Percentiles rank a stretch among this genome's conserved stretches.
These are phyloP conservation scores for Trichoderma guizhouense DNA, from an alignment of 2,329 filamentous ascomycete species.

Conservation along the genomic window DNA sequence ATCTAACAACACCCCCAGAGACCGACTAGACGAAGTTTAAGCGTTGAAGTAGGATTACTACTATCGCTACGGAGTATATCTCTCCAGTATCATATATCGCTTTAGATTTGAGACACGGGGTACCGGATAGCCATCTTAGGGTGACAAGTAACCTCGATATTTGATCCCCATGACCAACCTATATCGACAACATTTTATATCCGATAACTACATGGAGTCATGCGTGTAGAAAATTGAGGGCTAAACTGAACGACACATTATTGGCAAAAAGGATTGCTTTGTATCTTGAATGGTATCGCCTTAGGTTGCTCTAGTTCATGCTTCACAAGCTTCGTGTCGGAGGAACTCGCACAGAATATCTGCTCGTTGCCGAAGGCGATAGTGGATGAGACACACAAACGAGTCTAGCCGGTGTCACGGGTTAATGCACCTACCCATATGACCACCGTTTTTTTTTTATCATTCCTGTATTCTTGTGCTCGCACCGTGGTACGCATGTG, in stretches of 20 bases:
- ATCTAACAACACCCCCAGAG: neutral
- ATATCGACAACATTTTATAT: neutral
- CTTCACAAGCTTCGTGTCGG: constrained; percentile 2
- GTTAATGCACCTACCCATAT: neutral
- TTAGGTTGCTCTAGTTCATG: neutral
- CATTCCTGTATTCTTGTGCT: neutral
- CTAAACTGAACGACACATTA: too few relatives aligned
- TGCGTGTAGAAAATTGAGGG: neutral
- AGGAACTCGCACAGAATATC: neutral
- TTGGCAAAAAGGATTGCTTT: neutral
- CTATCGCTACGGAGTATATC: neutral
- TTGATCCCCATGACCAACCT: too few relatives aligned
- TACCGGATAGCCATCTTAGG: neutral
- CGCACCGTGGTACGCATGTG: neutral
- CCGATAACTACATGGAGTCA: neutral
- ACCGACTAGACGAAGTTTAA: too few relatives aligned
- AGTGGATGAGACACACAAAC: constrained; percentile 1
- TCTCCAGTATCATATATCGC: neutral
- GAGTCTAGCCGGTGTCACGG: neutral
- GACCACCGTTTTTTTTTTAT: neutral
- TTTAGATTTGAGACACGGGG: neutral
- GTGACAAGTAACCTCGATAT: too few relatives aligned
- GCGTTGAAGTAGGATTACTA: too few relatives aligned
- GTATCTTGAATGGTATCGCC: neutral
- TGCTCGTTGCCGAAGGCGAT: neutral